Conservation (phyloP, 2,329 filamentous ascomycete species). For the Tolypocladium tundrense region DNA sequence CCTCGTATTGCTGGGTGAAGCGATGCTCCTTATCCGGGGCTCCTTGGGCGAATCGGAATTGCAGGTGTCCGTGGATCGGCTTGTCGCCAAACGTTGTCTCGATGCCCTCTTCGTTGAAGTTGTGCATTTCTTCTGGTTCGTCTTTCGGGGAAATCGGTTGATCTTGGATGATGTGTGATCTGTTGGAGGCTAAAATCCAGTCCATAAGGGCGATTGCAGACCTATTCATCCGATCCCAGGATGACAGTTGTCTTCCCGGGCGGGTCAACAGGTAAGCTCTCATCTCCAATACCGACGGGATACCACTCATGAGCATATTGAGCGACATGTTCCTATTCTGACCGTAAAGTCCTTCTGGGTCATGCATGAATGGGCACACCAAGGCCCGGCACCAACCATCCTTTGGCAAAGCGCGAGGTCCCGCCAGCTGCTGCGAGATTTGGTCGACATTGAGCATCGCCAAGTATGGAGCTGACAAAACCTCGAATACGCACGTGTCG, state of each 20-base stretch:
- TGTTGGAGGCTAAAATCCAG: slow-evolving; percentile 86
- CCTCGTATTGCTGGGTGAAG: slow-evolving; percentile 53
- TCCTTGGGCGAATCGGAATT: slow-evolving; percentile 83
- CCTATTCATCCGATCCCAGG: slow-evolving; percentile 47
- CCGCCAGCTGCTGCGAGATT: background rate
- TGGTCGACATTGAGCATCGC: background rate
- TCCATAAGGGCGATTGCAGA: slow-evolving; percentile 59
- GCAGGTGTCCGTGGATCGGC: slow-evolving; percentile 44
- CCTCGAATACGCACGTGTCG: too few species aligned
- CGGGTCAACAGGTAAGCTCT: slow-evolving; percentile 31
- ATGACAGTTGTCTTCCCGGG: slow-evolving; percentile 28
- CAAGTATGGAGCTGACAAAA: too few species aligned
- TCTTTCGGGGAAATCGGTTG: background rate
- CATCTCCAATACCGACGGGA: slow-evolving; percentile 55
- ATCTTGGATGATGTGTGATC: slow-evolving; percentile 76
- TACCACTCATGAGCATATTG: slow-evolving; percentile 39
- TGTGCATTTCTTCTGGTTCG: too few species aligned
- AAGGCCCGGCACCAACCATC: slow-evolving; percentile 8
- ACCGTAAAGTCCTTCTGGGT: slow-evolving; percentile 11
- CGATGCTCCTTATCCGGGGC: slow-evolving; percentile 76
- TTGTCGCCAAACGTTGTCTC: background rate
- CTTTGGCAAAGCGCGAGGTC: background rate
- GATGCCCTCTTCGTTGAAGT: too few species aligned
- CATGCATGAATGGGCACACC: slow-evolving; percentile 13
- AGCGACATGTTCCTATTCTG: slow-evolving; percentile 14